Evolutionary conservation across 805 yeast species (phyloP).

Genomic region (Schwanniomyces occidentalis): DNA sequence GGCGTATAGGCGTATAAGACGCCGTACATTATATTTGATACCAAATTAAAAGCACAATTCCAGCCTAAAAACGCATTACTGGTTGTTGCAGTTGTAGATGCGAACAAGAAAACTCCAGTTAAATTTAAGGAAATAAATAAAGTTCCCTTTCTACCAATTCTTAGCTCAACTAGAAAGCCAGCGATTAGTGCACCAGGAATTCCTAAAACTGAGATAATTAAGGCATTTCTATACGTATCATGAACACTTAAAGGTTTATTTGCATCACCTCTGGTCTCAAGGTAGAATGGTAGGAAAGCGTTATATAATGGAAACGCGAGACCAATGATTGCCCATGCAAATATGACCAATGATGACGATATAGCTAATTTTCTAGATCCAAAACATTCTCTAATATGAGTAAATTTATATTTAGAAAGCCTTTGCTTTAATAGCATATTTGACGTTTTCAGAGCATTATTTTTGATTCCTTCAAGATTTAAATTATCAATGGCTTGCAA

Average conservation of each 20-base stretch:
- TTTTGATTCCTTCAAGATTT: conserved; percentile 11
- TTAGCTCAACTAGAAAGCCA: conserved; percentile 31
- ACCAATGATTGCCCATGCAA: conserved; percentile 60
- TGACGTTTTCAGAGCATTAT: conserved; percentile 2
- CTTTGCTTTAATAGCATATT: conserved; percentile 8
- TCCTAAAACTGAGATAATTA: conserved; percentile 32
- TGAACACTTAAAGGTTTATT: conserved; percentile 28
- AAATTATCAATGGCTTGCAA: conserved; percentile 43
- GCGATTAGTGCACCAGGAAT: conserved; percentile 35
- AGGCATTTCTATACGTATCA: conserved; percentile 32
- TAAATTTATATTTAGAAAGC: conserved; percentile 24
- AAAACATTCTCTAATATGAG: conserved; percentile 49
- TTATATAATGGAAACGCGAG: conserved; percentile 57
- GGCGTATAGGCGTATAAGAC: conserved; percentile 67
- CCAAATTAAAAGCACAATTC: conserved; percentile 48
- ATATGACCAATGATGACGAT: conserved; percentile 42
- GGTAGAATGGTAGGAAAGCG: conserved; percentile 54
- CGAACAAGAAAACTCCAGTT: conserved; percentile 59
- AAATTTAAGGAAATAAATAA: conserved; percentile 51
- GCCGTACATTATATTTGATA: conserved; percentile 57
- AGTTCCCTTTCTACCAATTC: conserved; percentile 58
- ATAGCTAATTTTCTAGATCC: conserved; percentile 43
- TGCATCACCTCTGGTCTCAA: conserved; percentile 42
- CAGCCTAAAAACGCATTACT: conserved; percentile 45
- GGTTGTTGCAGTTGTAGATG: conserved; percentile 61